phyloP scores from a whole-genome alignment of 192 early-diverging fungal genomes.

The Umbelopsis sp. region DNA sequence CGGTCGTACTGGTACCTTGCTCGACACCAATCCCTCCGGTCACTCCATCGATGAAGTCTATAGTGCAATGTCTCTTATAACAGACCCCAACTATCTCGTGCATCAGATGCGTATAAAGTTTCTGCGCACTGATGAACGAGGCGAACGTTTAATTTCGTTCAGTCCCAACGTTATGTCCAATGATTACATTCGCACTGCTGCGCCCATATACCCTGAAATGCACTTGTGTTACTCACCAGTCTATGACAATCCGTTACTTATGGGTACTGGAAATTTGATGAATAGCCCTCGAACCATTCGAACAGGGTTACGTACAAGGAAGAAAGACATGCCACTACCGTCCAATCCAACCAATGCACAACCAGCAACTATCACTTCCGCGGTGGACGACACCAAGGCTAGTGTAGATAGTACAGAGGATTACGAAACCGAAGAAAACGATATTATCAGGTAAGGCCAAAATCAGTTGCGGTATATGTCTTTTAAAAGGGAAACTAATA shows the following conservation, averaged over 20 bases:
- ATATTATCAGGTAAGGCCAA: not conserved
- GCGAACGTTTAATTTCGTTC: slow-evolving; percentile 75
- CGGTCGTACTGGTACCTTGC: not conserved
- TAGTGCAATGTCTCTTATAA: slow-evolving; percentile 64
- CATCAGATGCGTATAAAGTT: slow-evolving; percentile 79
- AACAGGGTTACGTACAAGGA: slow-evolving; percentile 23
- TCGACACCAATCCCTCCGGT: not conserved
- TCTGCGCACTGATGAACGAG: slow-evolving; percentile 73
- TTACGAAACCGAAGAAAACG: slow-evolving; percentile 49
- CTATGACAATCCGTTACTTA: slow-evolving; percentile 40
- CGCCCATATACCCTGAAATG: slow-evolving; percentile 61
- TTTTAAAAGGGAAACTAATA: not conserved
- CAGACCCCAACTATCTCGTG: slow-evolving; percentile 74
- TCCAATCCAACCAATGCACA: slow-evolving; percentile 29
- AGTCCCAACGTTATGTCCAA: slow-evolving; percentile 56
- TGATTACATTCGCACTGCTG: slow-evolving; percentile 64
- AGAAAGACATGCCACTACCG: slow-evolving; percentile 16
- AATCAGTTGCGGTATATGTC: not conserved
- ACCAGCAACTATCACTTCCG: slow-evolving; percentile 29
- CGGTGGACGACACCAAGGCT: slow-evolving; percentile 34
- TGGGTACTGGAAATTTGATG: slow-evolving; percentile 24
- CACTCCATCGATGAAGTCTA: slow-evolving; percentile 3
- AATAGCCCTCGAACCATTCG: slow-evolving; percentile 39
- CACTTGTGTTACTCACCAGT: slow-evolving; percentile 60
- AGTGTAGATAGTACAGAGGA: slow-evolving; percentile 66